Evolutionary conservation across 1,139 yeast genomes (phyloP).

Genomic region (Kurtzmaniella natalensis): DNA sequence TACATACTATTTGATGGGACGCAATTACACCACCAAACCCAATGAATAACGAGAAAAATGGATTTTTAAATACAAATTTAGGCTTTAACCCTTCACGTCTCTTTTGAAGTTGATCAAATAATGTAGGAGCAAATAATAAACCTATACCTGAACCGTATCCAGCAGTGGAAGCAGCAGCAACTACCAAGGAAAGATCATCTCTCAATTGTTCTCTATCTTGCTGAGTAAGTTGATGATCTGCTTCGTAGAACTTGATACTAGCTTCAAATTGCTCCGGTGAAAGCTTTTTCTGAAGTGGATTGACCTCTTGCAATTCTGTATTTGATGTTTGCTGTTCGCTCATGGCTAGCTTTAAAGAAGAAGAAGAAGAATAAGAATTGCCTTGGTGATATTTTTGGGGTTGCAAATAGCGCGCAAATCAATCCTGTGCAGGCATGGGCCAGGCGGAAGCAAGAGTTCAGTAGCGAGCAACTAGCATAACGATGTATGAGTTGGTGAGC

Average conservation of each 20-base stretch:
- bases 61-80: constrained; percentile 20
- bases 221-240: constrained; percentile 30
- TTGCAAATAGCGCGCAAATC: no score
- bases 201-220: constrained; percentile 31
- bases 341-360: not conserved
- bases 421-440: no score
- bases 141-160: constrained; percentile 23
- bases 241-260: constrained; percentile 38
- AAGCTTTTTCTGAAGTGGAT: constrained; percentile 26
- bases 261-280: constrained; percentile 36
- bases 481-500: no score
- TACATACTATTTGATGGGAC: constrained; percentile 22
- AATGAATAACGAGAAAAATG: constrained; percentile 29
- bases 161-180: constrained; percentile 22
- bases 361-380: no score
- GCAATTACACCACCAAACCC: constrained; percentile 26
- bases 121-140: constrained; percentile 26
- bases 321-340: no score
- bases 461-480: no score
- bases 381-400: no score
- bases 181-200: constrained; percentile 24
- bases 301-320: constrained; percentile 13
- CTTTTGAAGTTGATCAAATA: constrained; percentile 12
- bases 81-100: constrained; percentile 8
- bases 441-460: no score